Percentiles rank a stretch among this genome's conserved stretches.
Conservation (phyloP, 345 rosid genomes). For the Garcia nutans region DNA sequence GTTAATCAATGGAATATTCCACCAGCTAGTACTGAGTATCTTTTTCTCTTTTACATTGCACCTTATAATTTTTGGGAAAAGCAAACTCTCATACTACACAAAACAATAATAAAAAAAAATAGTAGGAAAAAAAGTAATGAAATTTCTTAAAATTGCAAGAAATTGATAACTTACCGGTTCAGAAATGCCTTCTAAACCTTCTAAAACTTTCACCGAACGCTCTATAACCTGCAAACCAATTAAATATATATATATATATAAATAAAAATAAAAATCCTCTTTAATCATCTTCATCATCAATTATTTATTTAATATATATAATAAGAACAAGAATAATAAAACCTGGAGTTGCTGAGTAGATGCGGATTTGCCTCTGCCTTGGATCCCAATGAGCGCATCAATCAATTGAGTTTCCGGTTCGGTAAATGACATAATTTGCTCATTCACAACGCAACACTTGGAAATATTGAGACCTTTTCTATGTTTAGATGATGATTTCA, state of each 20-base stretch:
- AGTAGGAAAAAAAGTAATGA: not conserved
- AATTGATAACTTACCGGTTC: conserved; percentile 54
- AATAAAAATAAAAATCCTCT: not conserved
- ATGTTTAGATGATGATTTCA: not conserved
- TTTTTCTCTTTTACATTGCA: no score
- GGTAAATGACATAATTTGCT: conserved; percentile 40
- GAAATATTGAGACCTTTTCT: conserved; percentile 7
- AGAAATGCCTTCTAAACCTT: conserved; percentile 61
- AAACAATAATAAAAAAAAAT: not conserved
- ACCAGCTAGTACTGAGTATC: no score
- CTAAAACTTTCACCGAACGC: conserved; percentile 65
- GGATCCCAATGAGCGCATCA: conserved; percentile 85
- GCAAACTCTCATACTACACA: no score
- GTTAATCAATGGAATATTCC: no score
- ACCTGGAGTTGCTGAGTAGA: conserved; percentile 59
- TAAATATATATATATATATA: no score
- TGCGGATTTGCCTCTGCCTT: conserved; percentile 90
- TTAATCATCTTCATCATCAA: not conserved
- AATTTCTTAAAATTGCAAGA: not conserved
- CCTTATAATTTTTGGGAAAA: no score
- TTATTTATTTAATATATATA: no score
- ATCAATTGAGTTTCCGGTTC: conserved; percentile 69
- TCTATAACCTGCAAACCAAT: conserved; percentile 60
- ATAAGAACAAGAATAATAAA: no score
- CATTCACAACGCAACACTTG: conserved; percentile 32